Conservation (phyloP, 352 stramenopile species). For the Globisporangium middletonii region DNA sequence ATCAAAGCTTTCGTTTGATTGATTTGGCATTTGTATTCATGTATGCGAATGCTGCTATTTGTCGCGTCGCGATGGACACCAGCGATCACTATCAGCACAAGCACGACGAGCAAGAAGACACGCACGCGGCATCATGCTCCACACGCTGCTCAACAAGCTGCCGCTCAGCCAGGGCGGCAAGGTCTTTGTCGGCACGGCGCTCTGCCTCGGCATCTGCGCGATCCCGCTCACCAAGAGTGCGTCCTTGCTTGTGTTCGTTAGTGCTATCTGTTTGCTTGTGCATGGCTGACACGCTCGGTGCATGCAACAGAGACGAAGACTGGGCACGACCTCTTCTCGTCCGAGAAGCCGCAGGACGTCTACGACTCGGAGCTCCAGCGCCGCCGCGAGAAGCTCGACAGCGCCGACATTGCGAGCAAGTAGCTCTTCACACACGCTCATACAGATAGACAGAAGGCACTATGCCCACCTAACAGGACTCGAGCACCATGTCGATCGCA, state of each 20-base stretch:
- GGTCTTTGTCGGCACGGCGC: slow-evolving; percentile 57
- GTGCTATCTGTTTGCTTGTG: slow-evolving; percentile 1
- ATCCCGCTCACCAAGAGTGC: slow-evolving; percentile 63
- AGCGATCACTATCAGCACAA: background rate
- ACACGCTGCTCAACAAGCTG: slow-evolving; percentile 59
- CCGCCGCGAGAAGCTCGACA: slow-evolving; percentile 59
- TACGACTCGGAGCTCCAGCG: slow-evolving; percentile 64
- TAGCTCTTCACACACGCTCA: background rate
- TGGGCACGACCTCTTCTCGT: slow-evolving; percentile 82
- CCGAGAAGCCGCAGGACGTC: slow-evolving; percentile 75
- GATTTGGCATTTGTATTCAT: no score
- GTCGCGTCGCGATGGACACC: no score
- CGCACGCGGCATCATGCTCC: slow-evolving; percentile 28
- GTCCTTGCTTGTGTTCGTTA: background rate
- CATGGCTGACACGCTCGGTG: background rate
- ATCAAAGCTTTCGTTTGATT: no score
- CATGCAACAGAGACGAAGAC: slow-evolving; percentile 54
- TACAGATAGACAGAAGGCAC: no score
- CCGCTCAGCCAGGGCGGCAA: slow-evolving; percentile 65
- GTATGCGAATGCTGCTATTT: no score
- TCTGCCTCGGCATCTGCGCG: slow-evolving; percentile 67
- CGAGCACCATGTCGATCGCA: background rate
- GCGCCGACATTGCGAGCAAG: slow-evolving; percentile 20
- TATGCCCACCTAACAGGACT: background rate
- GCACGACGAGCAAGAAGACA: background rate